Evolutionary conservation across 148 eudicot species (phyloP).

Genomic region (Nepenthes mirabilis): DNA sequence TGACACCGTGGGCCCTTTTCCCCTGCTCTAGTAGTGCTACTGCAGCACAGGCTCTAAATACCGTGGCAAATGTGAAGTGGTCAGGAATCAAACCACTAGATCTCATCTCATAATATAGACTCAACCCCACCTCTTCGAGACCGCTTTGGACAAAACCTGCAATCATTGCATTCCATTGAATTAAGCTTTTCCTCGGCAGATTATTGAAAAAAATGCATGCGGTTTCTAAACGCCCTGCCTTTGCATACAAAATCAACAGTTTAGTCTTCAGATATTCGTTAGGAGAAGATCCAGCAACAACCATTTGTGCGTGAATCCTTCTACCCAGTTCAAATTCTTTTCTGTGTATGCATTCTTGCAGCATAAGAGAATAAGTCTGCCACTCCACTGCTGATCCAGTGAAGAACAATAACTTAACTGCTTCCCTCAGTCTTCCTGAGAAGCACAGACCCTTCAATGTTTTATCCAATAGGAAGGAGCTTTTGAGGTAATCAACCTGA

Average conservation of each 20-base stretch:
- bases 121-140: slow-evolving; percentile 52
- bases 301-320: slow-evolving; percentile 66
- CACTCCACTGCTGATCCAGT: slow-evolving; percentile 26
- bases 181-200: slow-evolving; percentile 26
- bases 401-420: slow-evolving; percentile 47
- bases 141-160: slow-evolving; percentile 80
- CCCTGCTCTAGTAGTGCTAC: slow-evolving; percentile 69
- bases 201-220: slow-evolving; percentile 41
- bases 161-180: slow-evolving; percentile 80
- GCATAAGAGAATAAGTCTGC: slow-evolving; percentile 58
- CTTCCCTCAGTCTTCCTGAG: slow-evolving; percentile 63
- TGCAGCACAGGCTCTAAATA: slow-evolving; percentile 70
- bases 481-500: slow-evolving; percentile 37
- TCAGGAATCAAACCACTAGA: slow-evolving; percentile 47
- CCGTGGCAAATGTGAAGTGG: slow-evolving; percentile 78
- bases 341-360: slow-evolving; percentile 72
- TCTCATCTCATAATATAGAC: slow-evolving; percentile 53
- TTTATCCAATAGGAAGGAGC: slow-evolving; percentile 33
- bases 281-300: slow-evolving; percentile 54
- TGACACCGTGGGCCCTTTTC: slow-evolving; percentile 57
- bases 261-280: slow-evolving; percentile 58
- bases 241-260: slow-evolving; percentile 69
- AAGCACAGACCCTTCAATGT: slow-evolving; percentile 57
- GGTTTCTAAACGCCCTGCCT: slow-evolving; percentile 55
- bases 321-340: slow-evolving; percentile 46